Conservation (phyloP, 352 stramenopile genomes). For the Aphanomyces stellatus region DNA sequence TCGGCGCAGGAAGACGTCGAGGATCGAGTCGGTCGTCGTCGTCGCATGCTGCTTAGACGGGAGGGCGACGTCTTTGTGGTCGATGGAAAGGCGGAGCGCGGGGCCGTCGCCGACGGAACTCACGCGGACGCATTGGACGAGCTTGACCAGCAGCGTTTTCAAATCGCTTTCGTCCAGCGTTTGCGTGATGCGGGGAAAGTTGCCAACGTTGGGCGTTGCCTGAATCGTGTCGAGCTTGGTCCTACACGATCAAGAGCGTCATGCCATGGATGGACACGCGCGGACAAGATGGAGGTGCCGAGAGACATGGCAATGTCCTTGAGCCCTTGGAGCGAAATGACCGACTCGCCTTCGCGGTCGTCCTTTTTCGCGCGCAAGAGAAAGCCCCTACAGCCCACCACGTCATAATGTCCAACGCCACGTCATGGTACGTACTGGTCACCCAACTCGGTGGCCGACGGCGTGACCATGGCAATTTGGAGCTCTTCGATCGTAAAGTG, state of each 20-base stretch:
- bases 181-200: slow-evolving; percentile 55
- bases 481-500: slow-evolving; percentile 50
- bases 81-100: not conserved
- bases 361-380: slow-evolving; percentile 44
- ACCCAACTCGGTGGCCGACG: slow-evolving; percentile 21
- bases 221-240: slow-evolving; percentile 66
- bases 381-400: slow-evolving; percentile 52
- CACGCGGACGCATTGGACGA: slow-evolving; percentile 46
- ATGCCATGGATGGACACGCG: too few species aligned
- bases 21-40: not conserved
- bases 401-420: too few species aligned
- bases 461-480: slow-evolving; percentile 38
- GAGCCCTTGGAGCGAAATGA: slow-evolving; percentile 29
- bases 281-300: too few species aligned
- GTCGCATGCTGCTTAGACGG: not conserved
- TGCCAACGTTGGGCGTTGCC: slow-evolving; percentile 32
- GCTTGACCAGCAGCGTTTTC: slow-evolving; percentile 42
- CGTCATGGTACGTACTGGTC: slow-evolving; percentile 53
- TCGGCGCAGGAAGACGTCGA: not conserved
- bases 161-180: slow-evolving; percentile 55
- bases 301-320: slow-evolving; percentile 39
- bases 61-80: not conserved
- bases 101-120: slow-evolving; percentile 26
- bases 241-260: slow-evolving; percentile 25
- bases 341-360: slow-evolving; percentile 27